Evolutionary conservation across 1,284 basidiomycete species (phyloP).

Genomic region (Singerocomus inundabilis): DNA sequence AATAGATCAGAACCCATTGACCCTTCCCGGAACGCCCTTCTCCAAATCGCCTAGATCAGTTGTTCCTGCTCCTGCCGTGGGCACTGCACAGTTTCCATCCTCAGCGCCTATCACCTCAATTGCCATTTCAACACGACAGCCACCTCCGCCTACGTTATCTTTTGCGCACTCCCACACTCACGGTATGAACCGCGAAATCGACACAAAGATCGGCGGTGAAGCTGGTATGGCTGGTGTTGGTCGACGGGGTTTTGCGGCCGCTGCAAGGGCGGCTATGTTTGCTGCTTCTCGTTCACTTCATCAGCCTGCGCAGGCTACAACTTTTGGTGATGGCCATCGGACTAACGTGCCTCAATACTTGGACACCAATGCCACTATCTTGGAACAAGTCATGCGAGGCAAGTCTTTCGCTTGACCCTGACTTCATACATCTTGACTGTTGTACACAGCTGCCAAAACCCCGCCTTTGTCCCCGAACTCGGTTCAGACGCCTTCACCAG

Average conservation of each 20-base stretch:
- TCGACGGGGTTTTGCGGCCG: slow-evolving; percentile 79
- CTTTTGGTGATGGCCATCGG: slow-evolving; percentile 35
- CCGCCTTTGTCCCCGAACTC: slow-evolving; percentile 50
- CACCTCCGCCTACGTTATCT: slow-evolving; percentile 19
- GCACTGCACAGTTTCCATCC: slow-evolving; percentile 18
- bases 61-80: slow-evolving; percentile 10
- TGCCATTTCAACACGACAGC: slow-evolving; percentile 19
- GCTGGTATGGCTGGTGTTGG: slow-evolving; percentile 92
- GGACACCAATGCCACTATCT: slow-evolving; percentile 46
- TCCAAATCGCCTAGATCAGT: slow-evolving; percentile 6
- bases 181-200: slow-evolving; percentile 28
- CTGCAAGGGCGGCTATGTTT: slow-evolving; percentile 69
- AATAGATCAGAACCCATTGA: slow-evolving; percentile 1
- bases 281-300: slow-evolving; percentile 24
- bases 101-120: slow-evolving; percentile 4
- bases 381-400: slow-evolving; percentile 36
- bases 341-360: slow-evolving; percentile 50
- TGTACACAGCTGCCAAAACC: slow-evolving; percentile 33
- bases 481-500: slow-evolving; percentile 42
- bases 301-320: not conserved
- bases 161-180: slow-evolving; percentile 6
- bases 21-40: not conserved
- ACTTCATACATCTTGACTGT: slow-evolving; percentile 7
- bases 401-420: slow-evolving; percentile 22
- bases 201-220: slow-evolving; percentile 74